Conservation (phyloP, 148 eudicot species). For the Fagopyrum esculentum region DNA sequence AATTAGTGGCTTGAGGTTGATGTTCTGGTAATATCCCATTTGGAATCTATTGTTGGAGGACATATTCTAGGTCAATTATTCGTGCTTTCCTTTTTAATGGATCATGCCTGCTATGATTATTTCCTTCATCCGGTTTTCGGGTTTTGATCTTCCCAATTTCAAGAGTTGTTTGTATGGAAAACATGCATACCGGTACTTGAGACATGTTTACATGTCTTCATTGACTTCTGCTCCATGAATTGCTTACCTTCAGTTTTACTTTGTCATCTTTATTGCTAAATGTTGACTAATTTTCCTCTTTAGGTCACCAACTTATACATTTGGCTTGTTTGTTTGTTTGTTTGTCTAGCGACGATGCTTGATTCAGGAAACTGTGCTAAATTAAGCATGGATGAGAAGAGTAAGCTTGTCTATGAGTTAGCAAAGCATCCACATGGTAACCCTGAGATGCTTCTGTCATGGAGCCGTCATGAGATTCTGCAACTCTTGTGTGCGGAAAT, state of each 20-base stretch:
- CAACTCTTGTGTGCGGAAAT: constrained; percentile 70
- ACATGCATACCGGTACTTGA: neutral
- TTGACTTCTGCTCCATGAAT: neutral
- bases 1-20: constrained; percentile 6
- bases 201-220: constrained; percentile 10
- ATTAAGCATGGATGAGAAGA: constrained; percentile 65
- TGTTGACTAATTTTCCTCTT: constrained; percentile 2
- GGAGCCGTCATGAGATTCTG: constrained; percentile 84
- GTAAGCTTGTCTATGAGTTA: constrained; percentile 59
- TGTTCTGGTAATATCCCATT: constrained; percentile 4
- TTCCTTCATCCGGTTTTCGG: neutral
- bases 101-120: no score
- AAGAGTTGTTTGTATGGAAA: neutral
- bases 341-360: constrained; percentile 5
- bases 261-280: neutral
- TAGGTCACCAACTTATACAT: neutral
- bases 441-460: constrained; percentile 55
- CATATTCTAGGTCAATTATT: constrained; percentile 1
- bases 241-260: neutral
- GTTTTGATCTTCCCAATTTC: constrained; percentile 5
- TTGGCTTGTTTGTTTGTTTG: neutral
- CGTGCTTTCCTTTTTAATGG: neutral
- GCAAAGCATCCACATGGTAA: constrained; percentile 66
- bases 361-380: neutral
- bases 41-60: constrained; percentile 9